These are phyloP conservation scores for Lolium perenne DNA, from an alignment of 176 grass and related monocot genomes.

Conservation along the genomic window DNA sequence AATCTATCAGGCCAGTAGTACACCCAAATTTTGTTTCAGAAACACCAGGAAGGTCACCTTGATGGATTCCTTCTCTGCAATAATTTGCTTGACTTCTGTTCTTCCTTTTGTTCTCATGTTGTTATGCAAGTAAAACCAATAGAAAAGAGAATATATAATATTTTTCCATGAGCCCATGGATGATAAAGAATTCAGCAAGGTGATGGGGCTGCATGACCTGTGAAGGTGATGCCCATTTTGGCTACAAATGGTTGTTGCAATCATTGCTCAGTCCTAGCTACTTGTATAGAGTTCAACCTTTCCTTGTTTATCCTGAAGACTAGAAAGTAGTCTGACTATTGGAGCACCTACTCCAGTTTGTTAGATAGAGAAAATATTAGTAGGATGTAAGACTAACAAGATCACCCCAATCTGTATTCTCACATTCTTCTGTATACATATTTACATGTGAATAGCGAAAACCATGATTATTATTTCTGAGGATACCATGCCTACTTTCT, in stretches of 20 bases:
- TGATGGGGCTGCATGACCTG: conserved; percentile 50
- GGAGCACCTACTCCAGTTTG: conserved; percentile 37
- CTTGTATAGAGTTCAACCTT: conserved; percentile 37
- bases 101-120: conserved; percentile 48
- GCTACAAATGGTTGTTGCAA: conserved; percentile 51
- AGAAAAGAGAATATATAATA: conserved; percentile 28
- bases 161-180: conserved; percentile 40
- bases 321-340: conserved; percentile 46
- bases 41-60: conserved; percentile 25
- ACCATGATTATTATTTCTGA: background rate
- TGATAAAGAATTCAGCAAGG: conserved; percentile 43
- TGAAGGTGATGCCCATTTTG: conserved; percentile 61
- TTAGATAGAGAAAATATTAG: conserved; percentile 17
- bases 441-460: background rate
- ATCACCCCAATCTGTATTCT: background rate
- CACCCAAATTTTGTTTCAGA: background rate
- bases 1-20: background rate
- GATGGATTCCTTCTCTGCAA: conserved; percentile 37
- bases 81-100: conserved; percentile 39
- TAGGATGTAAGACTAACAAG: background rate
- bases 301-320: conserved; percentile 29
- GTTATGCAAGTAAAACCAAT: conserved; percentile 17
- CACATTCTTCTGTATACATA: background rate
- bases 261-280: conserved; percentile 49
- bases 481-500: background rate